Evolutionary conservation across 2,329 filamentous ascomycete genomes (phyloP).

Genomic region (Penicillium sp.): DNA sequence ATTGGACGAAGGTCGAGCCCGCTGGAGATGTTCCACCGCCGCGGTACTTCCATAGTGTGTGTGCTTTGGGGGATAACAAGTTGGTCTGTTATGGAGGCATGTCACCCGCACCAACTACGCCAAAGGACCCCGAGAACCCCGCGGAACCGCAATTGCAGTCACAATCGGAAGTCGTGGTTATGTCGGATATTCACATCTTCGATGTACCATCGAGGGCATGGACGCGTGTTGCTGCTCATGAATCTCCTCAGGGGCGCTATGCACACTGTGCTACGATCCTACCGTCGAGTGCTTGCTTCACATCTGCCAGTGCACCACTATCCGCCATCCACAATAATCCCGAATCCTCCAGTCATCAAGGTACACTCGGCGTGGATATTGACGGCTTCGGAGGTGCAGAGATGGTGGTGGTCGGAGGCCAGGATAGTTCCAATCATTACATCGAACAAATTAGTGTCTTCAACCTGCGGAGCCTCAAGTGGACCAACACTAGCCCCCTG

Average conservation of each 20-base stretch:
- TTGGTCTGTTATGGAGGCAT: constrained; percentile 98
- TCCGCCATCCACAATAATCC: constrained; percentile 90
- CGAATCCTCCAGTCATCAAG: constrained; percentile 78
- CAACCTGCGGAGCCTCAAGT: constrained; percentile 90
- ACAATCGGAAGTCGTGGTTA: constrained; percentile 86
- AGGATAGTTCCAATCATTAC: constrained; percentile 97
- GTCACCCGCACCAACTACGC: constrained; percentile 68
- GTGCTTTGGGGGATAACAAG: constrained; percentile 88
- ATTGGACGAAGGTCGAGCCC: constrained; percentile 89
- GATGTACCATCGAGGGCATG: constrained; percentile 80
- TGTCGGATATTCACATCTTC: constrained; percentile 97
- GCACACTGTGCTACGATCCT: constrained; percentile 93
- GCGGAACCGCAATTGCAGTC: constrained; percentile 61
- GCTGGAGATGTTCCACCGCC: constrained; percentile 83
- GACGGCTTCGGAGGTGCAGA: constrained; percentile 91
- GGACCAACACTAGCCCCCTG: constrained; percentile 84
- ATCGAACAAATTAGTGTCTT: constrained; percentile 99
- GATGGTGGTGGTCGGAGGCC: constrained; percentile 95
- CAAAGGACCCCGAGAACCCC: constrained; percentile 44
- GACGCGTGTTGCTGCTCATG: constrained; percentile 77
- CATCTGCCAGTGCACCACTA: constrained; percentile 77
- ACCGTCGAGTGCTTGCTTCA: constrained; percentile 82
- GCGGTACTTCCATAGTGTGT: constrained; percentile 96
- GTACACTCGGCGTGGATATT: constrained; percentile 80
- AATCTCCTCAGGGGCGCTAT: constrained; percentile 89